Percentiles rank a stretch among this genome's conserved stretches.
Evolutionary conservation across 2,329 filamentous ascomycete genomes (phyloP).

Genomic region (Xylaria sp.): DNA sequence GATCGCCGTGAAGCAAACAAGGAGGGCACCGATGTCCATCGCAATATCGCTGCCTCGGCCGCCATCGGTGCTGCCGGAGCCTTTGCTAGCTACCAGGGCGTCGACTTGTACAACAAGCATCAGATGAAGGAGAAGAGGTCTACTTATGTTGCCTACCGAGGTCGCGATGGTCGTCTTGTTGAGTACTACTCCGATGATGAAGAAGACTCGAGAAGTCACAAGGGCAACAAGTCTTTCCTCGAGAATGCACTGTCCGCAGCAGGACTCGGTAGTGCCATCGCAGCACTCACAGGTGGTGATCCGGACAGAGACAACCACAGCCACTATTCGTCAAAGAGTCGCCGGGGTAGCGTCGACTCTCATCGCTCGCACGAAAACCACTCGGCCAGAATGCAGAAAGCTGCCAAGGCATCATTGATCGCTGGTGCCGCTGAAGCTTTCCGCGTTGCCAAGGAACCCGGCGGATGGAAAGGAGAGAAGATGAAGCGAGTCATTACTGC

Average conservation of each 20-base stretch:
- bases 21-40: constrained; percentile 45
- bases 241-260: constrained; percentile 59
- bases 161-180: constrained; percentile 46
- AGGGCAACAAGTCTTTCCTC: constrained; percentile 59
- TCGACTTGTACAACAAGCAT: constrained; percentile 58
- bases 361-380: constrained; percentile 42
- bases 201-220: constrained; percentile 48
- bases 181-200: constrained; percentile 58
- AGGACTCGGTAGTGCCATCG: constrained; percentile 57
- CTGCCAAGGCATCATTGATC: constrained; percentile 82
- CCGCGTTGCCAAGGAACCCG: constrained; percentile 80
- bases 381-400: constrained; percentile 67
- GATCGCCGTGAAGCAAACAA: constrained; percentile 56
- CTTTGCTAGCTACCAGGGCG: constrained; percentile 58
- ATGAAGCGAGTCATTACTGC: constrained; percentile 87
- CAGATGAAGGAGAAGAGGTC: constrained; percentile 50
- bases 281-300: constrained; percentile 49
- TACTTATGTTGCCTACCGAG: constrained; percentile 48
- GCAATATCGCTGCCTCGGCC: constrained; percentile 55
- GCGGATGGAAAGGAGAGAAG: constrained; percentile 85
- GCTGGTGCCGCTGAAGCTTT: constrained; percentile 91
- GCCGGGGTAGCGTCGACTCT: constrained; percentile 42
- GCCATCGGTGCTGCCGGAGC: constrained; percentile 60
- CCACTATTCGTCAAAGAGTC: constrained; percentile 33
- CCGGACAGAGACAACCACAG: constrained; percentile 40